Base-by-base conservation (phyloP, 345 rosid genomes). In the Adansonia digitata region DNA sequence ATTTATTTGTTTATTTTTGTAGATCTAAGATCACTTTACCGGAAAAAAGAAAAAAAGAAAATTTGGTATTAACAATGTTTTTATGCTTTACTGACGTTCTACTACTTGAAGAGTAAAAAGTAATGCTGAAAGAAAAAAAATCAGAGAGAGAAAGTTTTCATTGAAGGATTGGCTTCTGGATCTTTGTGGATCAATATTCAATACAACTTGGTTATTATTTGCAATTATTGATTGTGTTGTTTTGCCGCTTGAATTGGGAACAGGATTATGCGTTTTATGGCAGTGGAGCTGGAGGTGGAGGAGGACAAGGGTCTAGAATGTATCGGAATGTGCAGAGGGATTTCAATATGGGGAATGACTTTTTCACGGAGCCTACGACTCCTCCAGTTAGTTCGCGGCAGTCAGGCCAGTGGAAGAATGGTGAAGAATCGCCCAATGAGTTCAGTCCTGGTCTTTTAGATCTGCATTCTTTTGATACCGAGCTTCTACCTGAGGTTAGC, bases 381-480 rank as follows among this genome's bases (percentile, higher is more conserved):
- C 97, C 98, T 79, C 98, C 93, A 26, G 86, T 84, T 68, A 84
- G 87, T 84, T 83, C 96, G 8, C 82, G 88, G 75, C 84, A 84
- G 0, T 84, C 87, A 1, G 83, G 74, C 79, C 94, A 85, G 81
- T 81, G 89, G 78, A 93, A 85, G 86, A 90, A 85, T 70, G 86
- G 85, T 7, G 99, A 88, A 71, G 93, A 89, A 15, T 88, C 92
- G 15, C 84, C 84, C 0, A 84, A 69, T 77, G 99, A 93, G 81
- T 88, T 90, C 78, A 93, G 99, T 81, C 99, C 99, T 5, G 99
- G 99, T 4, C 97, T 95, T 20, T 81, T 95, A 69, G 99, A 95
- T 91, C 93, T 95, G 68, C 97, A 95, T 82, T 93, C 99, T 64
- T 89, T 91, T 77, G 96, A 93, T 81, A 95, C 98, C 1, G 99